Conservation (phyloP, 2,329 filamentous ascomycete species). For the Fusarium pininemorale region DNA sequence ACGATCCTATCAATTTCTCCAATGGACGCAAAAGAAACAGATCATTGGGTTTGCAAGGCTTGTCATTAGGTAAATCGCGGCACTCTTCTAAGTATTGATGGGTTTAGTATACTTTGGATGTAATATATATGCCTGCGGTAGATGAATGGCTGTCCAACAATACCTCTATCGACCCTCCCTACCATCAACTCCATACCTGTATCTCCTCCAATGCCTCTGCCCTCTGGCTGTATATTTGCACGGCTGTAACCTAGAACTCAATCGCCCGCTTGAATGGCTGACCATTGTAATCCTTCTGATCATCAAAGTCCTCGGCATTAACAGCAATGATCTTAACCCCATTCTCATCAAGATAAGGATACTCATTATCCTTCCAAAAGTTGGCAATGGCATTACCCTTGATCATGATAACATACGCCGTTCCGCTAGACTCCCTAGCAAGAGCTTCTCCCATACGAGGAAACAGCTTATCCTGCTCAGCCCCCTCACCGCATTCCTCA, state of each 20-base stretch:
- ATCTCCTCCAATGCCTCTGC: rapidly evolving
- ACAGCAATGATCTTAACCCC: background rate
- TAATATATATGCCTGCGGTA: background rate
- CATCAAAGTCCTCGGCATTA: background rate
- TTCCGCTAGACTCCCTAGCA: background rate
- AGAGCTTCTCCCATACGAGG: background rate
- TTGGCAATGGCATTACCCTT: background rate
- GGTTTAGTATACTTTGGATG: too few relatives aligned
- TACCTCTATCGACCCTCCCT: rapidly evolving
- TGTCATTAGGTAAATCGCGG: rapidly evolving
- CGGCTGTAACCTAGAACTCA: rapidly evolving
- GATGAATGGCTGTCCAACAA: rapidly evolving
- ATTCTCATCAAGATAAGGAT: background rate
- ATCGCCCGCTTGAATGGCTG: background rate
- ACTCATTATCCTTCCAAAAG: background rate
- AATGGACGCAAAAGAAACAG: rapidly evolving
- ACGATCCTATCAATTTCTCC: rapidly evolving
- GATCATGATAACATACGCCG: background rate
- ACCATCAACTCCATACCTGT: rapidly evolving
- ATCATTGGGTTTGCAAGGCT: rapidly evolving
- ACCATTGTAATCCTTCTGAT: background rate
- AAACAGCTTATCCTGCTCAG: background rate
- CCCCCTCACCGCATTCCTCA: background rate
- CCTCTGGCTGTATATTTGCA: rapidly evolving
- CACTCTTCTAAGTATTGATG: rapidly evolving